Conservation (phyloP, 2,329 filamentous ascomycete genomes). For the Venturia asperata region DNA sequence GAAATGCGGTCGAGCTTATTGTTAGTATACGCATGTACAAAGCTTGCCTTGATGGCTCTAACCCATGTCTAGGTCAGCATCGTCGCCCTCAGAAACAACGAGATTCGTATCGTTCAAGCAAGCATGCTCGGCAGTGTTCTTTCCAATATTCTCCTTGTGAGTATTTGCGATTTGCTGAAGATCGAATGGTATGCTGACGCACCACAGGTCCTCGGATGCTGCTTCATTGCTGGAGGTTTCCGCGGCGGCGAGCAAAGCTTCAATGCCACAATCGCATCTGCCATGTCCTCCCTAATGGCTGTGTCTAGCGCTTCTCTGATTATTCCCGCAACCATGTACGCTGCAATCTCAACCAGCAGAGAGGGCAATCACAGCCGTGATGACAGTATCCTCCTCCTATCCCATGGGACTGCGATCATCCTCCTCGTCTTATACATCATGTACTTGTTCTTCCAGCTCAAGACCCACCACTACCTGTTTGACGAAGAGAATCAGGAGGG, state of each 20-base stretch:
- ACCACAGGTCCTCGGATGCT: conserved; percentile 43
- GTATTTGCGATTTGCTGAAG: conserved; percentile 61
- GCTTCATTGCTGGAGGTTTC: conserved; percentile 45
- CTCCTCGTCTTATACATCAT: conserved; percentile 47
- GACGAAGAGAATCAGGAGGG: conserved; percentile 34
- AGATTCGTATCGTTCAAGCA: conserved; percentile 94
- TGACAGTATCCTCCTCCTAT: conserved; percentile 43
- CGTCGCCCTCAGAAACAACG: conserved; percentile 73
- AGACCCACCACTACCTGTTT: conserved; percentile 43
- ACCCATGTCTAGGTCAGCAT: conserved; percentile 66
- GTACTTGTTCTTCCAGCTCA: conserved; percentile 50
- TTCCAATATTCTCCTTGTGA: conserved; percentile 78
- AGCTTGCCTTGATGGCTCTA: conserved; percentile 18
- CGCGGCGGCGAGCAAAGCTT: conserved; percentile 47
- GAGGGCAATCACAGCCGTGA: conserved; percentile 31
- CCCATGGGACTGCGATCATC: conserved; percentile 48
- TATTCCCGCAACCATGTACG: conserved; percentile 48
- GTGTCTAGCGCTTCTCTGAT: conserved; percentile 48
- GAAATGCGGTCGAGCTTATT: conserved; percentile 74
- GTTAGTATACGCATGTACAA: conserved; percentile 38
- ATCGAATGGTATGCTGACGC: conserved; percentile 57
- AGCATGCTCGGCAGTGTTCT: conserved; percentile 95
- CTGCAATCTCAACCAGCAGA: conserved; percentile 35
- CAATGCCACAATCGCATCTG: conserved; percentile 69
- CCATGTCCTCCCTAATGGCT: conserved; percentile 58